Evolutionary conservation across 208 protist genomes (phyloP), one percentile per base, ranked within the genome.

Genomic region (Wallacemonas sp.): DNA sequence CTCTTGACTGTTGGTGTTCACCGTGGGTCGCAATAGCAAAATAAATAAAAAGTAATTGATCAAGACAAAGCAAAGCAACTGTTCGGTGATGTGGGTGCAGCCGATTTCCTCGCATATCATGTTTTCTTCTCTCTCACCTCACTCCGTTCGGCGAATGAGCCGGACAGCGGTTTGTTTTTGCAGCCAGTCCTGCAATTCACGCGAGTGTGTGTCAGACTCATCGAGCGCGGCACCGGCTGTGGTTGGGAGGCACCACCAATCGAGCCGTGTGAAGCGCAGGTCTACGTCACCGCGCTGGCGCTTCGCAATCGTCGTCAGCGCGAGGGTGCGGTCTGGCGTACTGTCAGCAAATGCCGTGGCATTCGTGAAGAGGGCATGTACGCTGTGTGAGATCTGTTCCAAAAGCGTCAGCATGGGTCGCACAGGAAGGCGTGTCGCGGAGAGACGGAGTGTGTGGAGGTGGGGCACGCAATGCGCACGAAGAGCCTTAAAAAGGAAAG

Each of bases 401-500:
- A 90, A 22, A 15, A 93, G 68, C 11, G 82, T 68, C 30, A 80
- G 49, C n/a, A 85, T 45, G 21, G 86, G 66, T 22, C 83, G 62
- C 27, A 88, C 61, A 14, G 78, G 70, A 6, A 93, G 64, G 31
- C 66, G 72, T 39, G 89, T 93, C 42, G 70, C 51, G 1, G 74
- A 69, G 31, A 93, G 78, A 41, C 80, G 74, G 49, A 93, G 73
- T 22, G 70, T 62, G 58, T 68, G 66, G n/a, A 93, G 71, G 47
- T 30, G 42, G n/a, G 86, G 86, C 2, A 72, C 66, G 47, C 68
- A 71, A 44, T 70, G 58, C 26, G 80, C 68, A 0, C 86, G 82
- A 6, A 93, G 71, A 9, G 76, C 82, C 38, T 82, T 84, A 68
- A 80, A 84, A 15, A 93, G 82, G 49, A 84, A 84, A 24, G 79